Conservation (phyloP, 2,329 filamentous ascomycete genomes). For the Aspergillus ustus region DNA sequence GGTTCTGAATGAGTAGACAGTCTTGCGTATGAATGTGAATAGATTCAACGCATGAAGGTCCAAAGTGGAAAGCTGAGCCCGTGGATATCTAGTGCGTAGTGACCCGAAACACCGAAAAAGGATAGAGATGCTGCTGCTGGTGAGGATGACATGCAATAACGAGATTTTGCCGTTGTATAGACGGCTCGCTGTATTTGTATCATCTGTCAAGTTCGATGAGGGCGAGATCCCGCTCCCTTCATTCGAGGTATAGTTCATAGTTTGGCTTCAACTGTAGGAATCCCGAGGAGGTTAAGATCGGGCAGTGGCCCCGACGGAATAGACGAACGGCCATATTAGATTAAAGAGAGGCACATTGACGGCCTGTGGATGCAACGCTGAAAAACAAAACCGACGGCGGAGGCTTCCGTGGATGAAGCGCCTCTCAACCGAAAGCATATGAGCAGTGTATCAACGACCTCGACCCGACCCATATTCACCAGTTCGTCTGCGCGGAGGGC, state of each 20-base stretch:
- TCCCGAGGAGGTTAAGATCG: not conserved
- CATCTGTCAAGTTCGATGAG: not conserved
- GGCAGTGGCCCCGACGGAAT: not conserved
- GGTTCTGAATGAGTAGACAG: not conserved
- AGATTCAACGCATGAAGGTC: not conserved
- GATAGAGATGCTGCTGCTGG: not conserved
- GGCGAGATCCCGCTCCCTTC: not conserved
- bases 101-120: constrained; percentile 1
- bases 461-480: constrained; percentile 37
- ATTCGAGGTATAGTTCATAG: not conserved
- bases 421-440: not conserved
- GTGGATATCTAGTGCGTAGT: not conserved
- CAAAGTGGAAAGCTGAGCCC: not conserved
- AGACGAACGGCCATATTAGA: not conserved
- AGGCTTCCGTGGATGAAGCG: not conserved
- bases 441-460: constrained; percentile 9
- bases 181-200: not conserved
- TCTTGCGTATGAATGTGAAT: not conserved
- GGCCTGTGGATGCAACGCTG: not conserved
- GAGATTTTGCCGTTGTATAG: not conserved
- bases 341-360: not conserved
- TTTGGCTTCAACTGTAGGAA: not conserved
- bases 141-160: not conserved
- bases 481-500: constrained; percentile 33
- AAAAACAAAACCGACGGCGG: not conserved